Evolutionary conservation across 768 basidiomycete genomes (phyloP), one percentile per base, ranked within the genome.

Genomic region (Boletus rubescentipes): DNA sequence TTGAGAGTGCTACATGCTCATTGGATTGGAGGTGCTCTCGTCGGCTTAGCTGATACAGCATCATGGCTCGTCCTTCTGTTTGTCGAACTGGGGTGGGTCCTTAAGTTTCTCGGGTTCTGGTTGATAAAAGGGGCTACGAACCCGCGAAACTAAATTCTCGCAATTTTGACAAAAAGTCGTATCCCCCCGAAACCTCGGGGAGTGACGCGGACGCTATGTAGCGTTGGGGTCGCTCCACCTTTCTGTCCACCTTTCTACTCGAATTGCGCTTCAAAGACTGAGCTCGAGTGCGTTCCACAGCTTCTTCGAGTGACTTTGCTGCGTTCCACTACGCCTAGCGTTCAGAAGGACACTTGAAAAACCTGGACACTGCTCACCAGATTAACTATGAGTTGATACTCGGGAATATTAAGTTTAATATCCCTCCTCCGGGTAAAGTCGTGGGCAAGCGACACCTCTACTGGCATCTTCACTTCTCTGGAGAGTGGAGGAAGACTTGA

Each of bases 1-100:
- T 81, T 58, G 76, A 80, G 11, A 57, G 47, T 14, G 56, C 53
- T 4, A 70, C 60, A 14, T 72, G 65, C 2, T 77, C 75, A 16
- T 74, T 64, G 16, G 67, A 52, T 43, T 73, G 68, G 30, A 69
- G 59, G 36, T 71, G 72, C 50, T 70, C 66, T 37, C 74, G 67
- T 34, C 80, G 72, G 2, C 72, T 66, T 11, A 73, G 64, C 10
- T 77, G 71, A 67, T 30, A 79, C 69, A 57, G 78, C 73, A 54
- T 77, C 76, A 2, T 64, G 63, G 78, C 69, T 30, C 88, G 78
- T 5, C 82, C 76, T 62, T 83, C 80, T 4, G 84, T 62, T 62
- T 90, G 87, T 53, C 84, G 80, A 6, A 81, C 86, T 87, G 43
- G 11, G 9, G 7, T 9, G 9, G 31, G 31, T 9, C 26, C 21